phyloP scores from a whole-genome alignment of 192 early-diverging fungal species.

The Backusella westeae region DNA sequence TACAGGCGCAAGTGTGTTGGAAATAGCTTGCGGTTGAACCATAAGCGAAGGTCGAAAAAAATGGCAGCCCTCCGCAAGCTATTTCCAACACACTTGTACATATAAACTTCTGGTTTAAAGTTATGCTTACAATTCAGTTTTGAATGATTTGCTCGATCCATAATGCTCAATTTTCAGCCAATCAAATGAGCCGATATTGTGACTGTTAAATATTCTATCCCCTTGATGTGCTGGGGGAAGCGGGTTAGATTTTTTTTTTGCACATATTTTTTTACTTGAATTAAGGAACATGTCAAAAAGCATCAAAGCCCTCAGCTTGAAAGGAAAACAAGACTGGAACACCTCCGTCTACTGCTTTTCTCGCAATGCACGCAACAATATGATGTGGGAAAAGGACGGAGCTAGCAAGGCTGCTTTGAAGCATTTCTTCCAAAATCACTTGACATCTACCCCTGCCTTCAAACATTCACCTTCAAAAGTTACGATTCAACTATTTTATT shows the following conservation, averaged over 20 bases:
- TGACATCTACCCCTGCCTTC: constrained; percentile 40
- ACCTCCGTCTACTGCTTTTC: constrained; percentile 37
- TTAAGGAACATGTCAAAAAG: constrained; percentile 36
- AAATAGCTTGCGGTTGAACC: too few species aligned
- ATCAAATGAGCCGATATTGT: background rate
- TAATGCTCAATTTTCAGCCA: background rate
- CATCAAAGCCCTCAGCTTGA: constrained; percentile 36
- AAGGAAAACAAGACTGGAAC: constrained; percentile 40
- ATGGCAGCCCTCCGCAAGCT: too few species aligned
- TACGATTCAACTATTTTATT: constrained; percentile 41
- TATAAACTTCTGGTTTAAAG: too few species aligned
- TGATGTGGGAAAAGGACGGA: constrained; percentile 39
- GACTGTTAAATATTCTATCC: background rate
- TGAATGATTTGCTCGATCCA: too few species aligned
- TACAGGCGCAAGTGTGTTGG: too few species aligned
- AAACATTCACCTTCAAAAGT: constrained; percentile 36
- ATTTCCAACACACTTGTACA: too few species aligned
- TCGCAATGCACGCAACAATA: constrained; percentile 37
- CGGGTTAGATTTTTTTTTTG: background rate
- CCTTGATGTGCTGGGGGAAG: background rate
- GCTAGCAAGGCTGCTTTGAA: constrained; percentile 30
- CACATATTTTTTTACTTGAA: background rate
- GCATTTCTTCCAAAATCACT: constrained; percentile 38
- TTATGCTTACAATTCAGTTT: too few species aligned
- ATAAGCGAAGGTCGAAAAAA: too few species aligned